Percentiles rank a stretch among this genome's conserved stretches.
Evolutionary conservation across 2,329 filamentous ascomycete genomes (phyloP).

Genomic region (Fusarium pseudonygamai): DNA sequence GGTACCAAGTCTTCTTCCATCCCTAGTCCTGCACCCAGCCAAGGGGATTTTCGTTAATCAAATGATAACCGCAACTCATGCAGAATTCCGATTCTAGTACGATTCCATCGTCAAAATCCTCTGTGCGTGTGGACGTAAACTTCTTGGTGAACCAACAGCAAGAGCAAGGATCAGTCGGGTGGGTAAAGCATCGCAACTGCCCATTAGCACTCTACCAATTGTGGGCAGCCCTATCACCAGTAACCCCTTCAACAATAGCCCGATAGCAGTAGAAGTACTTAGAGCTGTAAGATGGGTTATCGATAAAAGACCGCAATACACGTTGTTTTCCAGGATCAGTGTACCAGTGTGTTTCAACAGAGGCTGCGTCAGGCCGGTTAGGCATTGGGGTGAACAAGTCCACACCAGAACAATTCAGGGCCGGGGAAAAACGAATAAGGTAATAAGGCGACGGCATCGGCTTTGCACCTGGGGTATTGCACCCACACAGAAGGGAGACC

Average conservation of each 20-base stretch:
- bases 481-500: background rate
- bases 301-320: background rate
- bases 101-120: background rate
- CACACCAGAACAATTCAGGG: background rate
- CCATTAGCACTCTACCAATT: background rate
- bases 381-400: background rate
- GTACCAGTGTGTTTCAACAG: background rate
- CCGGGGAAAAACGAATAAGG: background rate
- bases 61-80: accelerated
- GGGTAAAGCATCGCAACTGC: background rate
- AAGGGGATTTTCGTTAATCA: accelerated
- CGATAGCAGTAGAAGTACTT: background rate
- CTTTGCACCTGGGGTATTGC: accelerated
- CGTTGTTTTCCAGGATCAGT: accelerated
- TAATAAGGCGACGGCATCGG: background rate
- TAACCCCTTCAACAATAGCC: background rate
- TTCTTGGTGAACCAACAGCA: background rate
- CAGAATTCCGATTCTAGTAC: background rate
- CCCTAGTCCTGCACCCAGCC: background rate
- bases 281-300: background rate
- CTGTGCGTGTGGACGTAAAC: background rate
- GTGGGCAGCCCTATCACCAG: background rate
- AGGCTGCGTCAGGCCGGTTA: background rate
- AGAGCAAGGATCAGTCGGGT: background rate
- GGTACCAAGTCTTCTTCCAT: background rate